Percentiles rank a stretch among this genome's conserved stretches.
Evolutionary conservation across 73 alveolate species (phyloP).

Genomic region (Paramecium octaurelia): DNA sequence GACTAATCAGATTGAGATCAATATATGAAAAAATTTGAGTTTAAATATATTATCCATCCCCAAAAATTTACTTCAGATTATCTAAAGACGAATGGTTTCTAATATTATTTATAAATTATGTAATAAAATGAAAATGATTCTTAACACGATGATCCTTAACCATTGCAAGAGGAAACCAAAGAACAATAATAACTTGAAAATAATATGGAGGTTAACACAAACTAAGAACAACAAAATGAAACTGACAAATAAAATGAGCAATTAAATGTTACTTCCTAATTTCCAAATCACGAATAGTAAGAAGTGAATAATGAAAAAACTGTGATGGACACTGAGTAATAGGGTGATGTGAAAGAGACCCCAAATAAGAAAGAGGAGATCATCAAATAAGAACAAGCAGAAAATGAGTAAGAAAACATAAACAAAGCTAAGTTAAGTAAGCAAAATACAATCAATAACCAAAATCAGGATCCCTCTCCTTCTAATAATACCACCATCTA

Average conservation of each 20-base stretch:
- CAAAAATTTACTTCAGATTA: background rate
- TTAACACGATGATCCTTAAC: background rate
- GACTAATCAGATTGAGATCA: background rate
- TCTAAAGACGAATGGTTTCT: background rate
- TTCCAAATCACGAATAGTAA: background rate
- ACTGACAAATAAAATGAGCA: background rate
- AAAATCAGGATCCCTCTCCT: background rate
- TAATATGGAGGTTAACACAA: background rate
- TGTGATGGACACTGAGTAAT: background rate
- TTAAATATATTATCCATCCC: background rate
- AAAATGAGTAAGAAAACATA: background rate
- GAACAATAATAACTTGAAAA: background rate
- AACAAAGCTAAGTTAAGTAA: background rate
- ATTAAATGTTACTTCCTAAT: background rate
- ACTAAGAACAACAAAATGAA: background rate
- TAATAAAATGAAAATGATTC: background rate
- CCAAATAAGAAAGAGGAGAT: background rate
- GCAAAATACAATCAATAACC: background rate
- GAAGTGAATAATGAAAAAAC: background rate
- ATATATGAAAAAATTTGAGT: slow-evolving; percentile 25
- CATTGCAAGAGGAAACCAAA: background rate
- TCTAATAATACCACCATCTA: background rate
- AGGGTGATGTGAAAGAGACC: background rate
- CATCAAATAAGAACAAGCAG: background rate
- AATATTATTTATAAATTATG: background rate